Evolutionary conservation across 2,329 filamentous ascomycete species (phyloP), one percentile per base, ranked within the genome.

Genomic region (Penicillium fuscoglaucum): DNA sequence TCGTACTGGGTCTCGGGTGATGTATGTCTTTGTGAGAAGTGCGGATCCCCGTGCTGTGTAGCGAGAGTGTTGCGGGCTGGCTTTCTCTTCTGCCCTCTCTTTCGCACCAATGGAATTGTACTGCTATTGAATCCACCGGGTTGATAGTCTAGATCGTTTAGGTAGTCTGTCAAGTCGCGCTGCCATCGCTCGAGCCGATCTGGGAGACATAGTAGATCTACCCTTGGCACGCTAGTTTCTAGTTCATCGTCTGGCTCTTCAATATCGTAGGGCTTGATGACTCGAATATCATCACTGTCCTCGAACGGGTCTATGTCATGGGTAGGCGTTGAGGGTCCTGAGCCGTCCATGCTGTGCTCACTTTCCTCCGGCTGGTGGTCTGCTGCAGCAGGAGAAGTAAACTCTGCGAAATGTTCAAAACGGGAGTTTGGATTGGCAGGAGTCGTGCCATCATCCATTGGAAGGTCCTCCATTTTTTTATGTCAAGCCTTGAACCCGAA

Each of bases 251-350:
- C 69, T 8, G 73, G 70, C 48, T 76, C 74, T 57, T 75, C 74
- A n/a, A 76, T 68, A 28, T 65, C 72, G 61, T 78, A 78, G 17
- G 78, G 77, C 21, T 63, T 68, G 21, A 78, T 63, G 4, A 74
- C 66, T 55, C 74, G 67, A 13, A 68, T 28, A 2, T 31, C 3
- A 19, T 40, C 66, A 55, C 71, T 64, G 31, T 74, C 13, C 5
- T 52, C 54, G 19, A 52, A 19, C 1, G 19, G 43, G 21, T 55
- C 6, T 3, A 31, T 40, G 17, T 50, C 15, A 6, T 60, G 33
- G n/a, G 26, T n/a, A 41, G 62, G 61, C 10, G 59, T 66, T 8
- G 52, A 49, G 10, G 64, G 58, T 2, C 46, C 56, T 10, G 60
- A 61, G 13, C 47, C 63, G 12, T 61, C 58, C 50, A 59, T 31